phyloP scores from a whole-genome alignment of 345 rosid species.

The Dipteronia dyeriana region DNA sequence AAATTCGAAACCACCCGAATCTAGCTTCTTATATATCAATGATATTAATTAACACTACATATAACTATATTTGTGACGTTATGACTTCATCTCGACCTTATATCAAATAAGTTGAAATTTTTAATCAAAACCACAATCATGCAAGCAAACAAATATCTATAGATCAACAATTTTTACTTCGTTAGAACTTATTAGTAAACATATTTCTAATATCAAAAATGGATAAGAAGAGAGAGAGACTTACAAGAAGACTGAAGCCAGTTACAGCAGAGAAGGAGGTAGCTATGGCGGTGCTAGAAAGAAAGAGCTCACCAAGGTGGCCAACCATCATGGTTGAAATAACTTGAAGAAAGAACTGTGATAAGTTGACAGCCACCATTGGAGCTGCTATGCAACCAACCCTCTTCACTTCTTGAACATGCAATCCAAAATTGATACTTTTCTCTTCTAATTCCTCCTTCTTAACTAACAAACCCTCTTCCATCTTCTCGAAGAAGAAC shows the following conservation, averaged over 20 bases:
- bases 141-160: too few relatives aligned
- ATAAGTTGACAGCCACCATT: neutral
- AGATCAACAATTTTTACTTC: too few relatives aligned
- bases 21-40: too few relatives aligned
- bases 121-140: too few relatives aligned
- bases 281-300: constrained; percentile 83
- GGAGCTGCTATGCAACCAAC: neutral
- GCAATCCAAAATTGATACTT: neutral
- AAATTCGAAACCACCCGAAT: too few relatives aligned
- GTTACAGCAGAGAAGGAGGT: constrained; percentile 67
- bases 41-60: too few relatives aligned
- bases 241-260: constrained; percentile 73
- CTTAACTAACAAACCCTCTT: neutral
- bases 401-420: neutral
- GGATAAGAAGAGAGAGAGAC: constrained; percentile 15
- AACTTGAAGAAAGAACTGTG: neutral
- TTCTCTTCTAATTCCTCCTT: neutral
- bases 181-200: too few relatives aligned
- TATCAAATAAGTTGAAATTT: too few relatives aligned
- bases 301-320: constrained; percentile 71
- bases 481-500: neutral
- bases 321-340: constrained; percentile 63
- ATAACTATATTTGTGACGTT: too few relatives aligned
- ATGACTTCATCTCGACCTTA: too few relatives aligned
- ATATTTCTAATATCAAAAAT: too few relatives aligned